Evolutionary conservation across 2,329 filamentous ascomycete species (phyloP).

Genomic region (Fusarium sp.): DNA sequence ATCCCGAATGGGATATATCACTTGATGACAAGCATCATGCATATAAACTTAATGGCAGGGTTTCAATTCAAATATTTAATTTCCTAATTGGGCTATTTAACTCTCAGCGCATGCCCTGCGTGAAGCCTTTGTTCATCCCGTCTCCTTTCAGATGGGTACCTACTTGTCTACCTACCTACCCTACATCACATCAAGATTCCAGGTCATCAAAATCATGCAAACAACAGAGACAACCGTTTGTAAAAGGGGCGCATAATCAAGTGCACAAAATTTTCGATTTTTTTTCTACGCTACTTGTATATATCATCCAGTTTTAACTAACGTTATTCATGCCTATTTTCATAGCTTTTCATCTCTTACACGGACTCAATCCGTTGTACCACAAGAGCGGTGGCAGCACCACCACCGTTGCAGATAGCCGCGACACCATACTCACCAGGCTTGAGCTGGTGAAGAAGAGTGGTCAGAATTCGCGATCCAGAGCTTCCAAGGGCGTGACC

Average conservation of each 20-base stretch:
- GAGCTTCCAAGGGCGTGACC: slow-evolving; percentile 95
- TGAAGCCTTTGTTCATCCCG: not conserved
- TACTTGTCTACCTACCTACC: not conserved
- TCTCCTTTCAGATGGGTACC: not conserved
- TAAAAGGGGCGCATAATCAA: not conserved
- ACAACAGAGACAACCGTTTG: not conserved
- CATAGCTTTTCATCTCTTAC: slow-evolving; percentile 41
- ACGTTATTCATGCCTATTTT: not conserved
- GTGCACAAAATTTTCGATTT: not conserved
- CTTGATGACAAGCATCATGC: not conserved
- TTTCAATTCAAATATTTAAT: not conserved
- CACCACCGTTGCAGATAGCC: slow-evolving; percentile 96
- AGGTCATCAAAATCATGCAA: not conserved
- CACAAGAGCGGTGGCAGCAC: slow-evolving; percentile 88
- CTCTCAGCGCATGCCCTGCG: not conserved
- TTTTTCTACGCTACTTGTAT: not conserved
- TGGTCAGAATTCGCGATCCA: slow-evolving; percentile 88
- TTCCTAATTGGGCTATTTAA: not conserved
- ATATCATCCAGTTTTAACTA: not conserved
- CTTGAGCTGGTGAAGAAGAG: slow-evolving; percentile 88
- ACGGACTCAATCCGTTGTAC: slow-evolving; percentile 79
- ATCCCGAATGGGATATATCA: not conserved
- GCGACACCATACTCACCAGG: slow-evolving; percentile 93
- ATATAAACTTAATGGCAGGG: not conserved
- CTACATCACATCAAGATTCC: not conserved